Evolutionary conservation across 441 rosid genomes (phyloP).

Genomic region (Oxalis stricta): DNA sequence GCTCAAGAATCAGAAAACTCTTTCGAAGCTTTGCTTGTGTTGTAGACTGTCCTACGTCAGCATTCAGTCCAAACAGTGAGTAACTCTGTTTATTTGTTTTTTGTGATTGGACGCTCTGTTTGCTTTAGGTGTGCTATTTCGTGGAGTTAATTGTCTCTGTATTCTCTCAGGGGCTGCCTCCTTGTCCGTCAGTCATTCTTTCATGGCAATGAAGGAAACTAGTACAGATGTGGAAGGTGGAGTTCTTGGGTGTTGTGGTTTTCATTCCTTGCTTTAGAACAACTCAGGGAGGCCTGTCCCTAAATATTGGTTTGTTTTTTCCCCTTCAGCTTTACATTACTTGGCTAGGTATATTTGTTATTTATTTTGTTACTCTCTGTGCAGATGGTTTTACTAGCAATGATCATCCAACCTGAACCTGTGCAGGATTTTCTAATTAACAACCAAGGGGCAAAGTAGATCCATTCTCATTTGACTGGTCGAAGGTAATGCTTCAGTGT

Average conservation of each 20-base stretch:
- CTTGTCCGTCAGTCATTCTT: conserved; percentile 60
- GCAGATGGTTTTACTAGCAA: conserved; percentile 76
- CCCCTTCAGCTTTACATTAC: not conserved
- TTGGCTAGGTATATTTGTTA: not conserved
- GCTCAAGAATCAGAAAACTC: conserved; percentile 54
- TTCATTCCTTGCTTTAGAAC: conserved; percentile 54
- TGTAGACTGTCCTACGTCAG: conserved; percentile 47
- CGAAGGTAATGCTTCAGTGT: conserved; percentile 39
- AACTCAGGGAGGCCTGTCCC: conserved; percentile 48
- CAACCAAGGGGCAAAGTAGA: conserved; percentile 52
- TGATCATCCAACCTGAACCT: conserved; percentile 80
- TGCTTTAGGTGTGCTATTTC: too few species aligned
- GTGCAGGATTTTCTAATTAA: conserved; percentile 52
- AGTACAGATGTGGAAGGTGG: conserved; percentile 42
- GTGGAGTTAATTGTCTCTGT: not conserved
- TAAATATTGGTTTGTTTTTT: conserved; percentile 26
- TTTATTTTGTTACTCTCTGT: not conserved
- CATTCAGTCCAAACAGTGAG: conserved; percentile 54
- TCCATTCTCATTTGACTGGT: conserved; percentile 50
- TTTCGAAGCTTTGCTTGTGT: conserved; percentile 47
- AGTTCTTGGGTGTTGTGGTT: conserved; percentile 51
- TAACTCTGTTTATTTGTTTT: not conserved
- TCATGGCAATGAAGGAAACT: conserved; percentile 35
- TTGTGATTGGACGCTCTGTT: not conserved
- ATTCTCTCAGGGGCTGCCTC: conserved; percentile 42